phyloP scores from a whole-genome alignment of 768 basidiomycete genomes.

The Amanita molliuscula region DNA sequence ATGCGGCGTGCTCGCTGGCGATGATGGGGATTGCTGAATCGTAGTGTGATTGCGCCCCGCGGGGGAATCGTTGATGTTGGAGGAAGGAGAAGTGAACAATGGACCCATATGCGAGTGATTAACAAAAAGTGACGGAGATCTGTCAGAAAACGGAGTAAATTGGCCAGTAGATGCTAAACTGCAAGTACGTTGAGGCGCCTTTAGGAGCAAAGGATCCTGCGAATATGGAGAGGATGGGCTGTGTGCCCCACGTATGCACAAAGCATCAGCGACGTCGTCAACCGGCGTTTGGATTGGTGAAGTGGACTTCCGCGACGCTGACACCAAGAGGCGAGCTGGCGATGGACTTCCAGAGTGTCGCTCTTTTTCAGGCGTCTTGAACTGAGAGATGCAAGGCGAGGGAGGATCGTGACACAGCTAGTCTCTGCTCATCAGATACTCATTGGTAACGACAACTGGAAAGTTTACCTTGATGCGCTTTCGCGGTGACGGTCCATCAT shows the following conservation, averaged over 20 bases:
- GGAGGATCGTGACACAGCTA: constrained; percentile 6
- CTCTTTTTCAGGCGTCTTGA: background rate
- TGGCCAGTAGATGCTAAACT: background rate
- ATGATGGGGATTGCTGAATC: background rate
- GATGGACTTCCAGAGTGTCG: background rate
- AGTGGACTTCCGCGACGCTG: background rate
- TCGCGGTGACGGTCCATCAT: constrained; percentile 17
- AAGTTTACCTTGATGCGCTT: constrained; percentile 26
- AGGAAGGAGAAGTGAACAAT: background rate
- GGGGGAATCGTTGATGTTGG: background rate
- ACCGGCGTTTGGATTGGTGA: background rate
- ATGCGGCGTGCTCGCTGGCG: background rate
- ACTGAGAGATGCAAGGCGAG: background rate
- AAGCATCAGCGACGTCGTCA: background rate
- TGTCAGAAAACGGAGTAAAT: background rate
- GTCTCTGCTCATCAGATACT: background rate
- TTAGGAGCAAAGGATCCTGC: constrained; percentile 3
- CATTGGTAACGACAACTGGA: constrained; percentile 7
- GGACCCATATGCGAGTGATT: background rate
- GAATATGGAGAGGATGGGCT: background rate
- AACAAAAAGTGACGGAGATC: background rate
- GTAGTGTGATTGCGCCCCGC: background rate
- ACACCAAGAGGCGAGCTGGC: background rate
- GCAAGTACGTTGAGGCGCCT: background rate
- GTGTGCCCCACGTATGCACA: background rate